Conservation (phyloP, 257 asterid species). For the Scutellaria minor region DNA sequence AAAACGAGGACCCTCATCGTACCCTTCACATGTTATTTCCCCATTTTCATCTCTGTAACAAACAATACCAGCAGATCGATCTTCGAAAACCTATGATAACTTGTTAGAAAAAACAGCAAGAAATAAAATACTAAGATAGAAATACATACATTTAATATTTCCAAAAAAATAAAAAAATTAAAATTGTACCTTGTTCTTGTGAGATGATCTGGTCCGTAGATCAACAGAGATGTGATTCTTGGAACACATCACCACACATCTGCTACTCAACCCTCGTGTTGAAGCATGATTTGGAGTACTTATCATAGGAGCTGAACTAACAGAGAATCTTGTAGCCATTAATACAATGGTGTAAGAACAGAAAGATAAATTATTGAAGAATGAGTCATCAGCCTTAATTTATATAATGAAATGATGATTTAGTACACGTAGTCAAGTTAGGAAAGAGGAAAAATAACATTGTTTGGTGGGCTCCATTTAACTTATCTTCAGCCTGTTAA, state of each 20-base stretch:
- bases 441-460: slow-evolving; percentile 21
- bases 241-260: slow-evolving; percentile 44
- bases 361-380: slow-evolving; percentile 7
- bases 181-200: slow-evolving; percentile 44
- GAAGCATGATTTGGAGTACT: slow-evolving; percentile 31
- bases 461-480: slow-evolving; percentile 48
- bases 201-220: slow-evolving; percentile 46
- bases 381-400: background rate
- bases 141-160: too few species aligned
- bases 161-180: background rate
- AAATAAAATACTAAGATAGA: background rate
- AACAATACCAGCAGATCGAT: slow-evolving; percentile 53
- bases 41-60: slow-evolving; percentile 65
- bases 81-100: slow-evolving; percentile 49
- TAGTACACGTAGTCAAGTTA: slow-evolving; percentile 10
- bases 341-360: slow-evolving; percentile 14
- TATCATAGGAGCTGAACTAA: slow-evolving; percentile 35
- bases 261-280: slow-evolving; percentile 15
- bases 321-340: slow-evolving; percentile 50
- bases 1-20: slow-evolving; percentile 66
- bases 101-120: background rate
- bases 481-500: slow-evolving; percentile 62
- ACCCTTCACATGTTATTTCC: slow-evolving; percentile 64
- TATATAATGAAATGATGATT: slow-evolving; percentile 23
- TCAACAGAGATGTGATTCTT: slow-evolving; percentile 36